phyloP scores from a whole-genome alignment of 2,329 filamentous ascomycete species.

The Hypoxylon sp. region DNA sequence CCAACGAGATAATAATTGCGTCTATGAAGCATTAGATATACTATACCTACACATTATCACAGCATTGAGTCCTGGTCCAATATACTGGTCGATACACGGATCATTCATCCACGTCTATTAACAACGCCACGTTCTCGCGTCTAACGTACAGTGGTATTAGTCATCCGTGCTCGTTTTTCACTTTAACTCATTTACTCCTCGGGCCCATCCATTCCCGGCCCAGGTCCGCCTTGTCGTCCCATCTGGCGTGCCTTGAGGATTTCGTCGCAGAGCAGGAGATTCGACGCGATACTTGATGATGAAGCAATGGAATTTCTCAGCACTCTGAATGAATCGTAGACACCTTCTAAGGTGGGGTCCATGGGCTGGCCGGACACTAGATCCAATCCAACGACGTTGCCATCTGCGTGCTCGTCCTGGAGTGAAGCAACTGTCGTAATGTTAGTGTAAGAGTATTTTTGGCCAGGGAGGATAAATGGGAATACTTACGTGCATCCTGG shows the following conservation, averaged over 20 bases:
- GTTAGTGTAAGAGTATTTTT: conserved; percentile 22
- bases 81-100: conserved; percentile 10
- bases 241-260: conserved; percentile 98
- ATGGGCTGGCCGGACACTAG: conserved; percentile 90
- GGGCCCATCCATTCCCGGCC: conserved; percentile 75
- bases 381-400: conserved; percentile 88
- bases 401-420: conserved; percentile 87
- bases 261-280: conserved; percentile 95
- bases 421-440: conserved; percentile 79
- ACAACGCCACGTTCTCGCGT: conserved; percentile 30
- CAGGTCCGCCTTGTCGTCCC: conserved; percentile 75
- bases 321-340: conserved; percentile 97
- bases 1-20: too few species aligned
- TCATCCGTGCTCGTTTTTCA: conserved; percentile 15
- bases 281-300: conserved; percentile 94
- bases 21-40: neutral
- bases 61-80: neutral
- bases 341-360: conserved; percentile 92
- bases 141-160: conserved; percentile 43
- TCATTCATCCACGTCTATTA: conserved; percentile 35
- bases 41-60: neutral
- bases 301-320: conserved; percentile 94
- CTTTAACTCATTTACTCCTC: conserved; percentile 53
- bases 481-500: conserved; percentile 87
- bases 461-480: neutral